Evolutionary conservation across 805 yeast species (phyloP), one percentile per base, ranked within the genome.

Genomic region (Saccharomycopsis fibuligera): DNA sequence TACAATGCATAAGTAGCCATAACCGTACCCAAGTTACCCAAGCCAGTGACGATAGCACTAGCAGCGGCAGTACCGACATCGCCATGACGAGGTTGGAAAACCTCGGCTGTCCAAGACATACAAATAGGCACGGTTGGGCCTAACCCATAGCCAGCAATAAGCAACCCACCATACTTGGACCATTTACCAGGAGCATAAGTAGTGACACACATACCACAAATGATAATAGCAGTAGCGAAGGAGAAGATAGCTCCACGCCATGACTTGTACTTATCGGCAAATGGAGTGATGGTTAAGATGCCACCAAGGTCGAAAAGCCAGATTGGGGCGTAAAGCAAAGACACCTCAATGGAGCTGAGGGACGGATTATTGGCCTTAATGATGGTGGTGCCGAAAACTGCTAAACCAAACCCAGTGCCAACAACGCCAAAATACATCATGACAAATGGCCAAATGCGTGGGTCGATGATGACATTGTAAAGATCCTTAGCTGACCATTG

Each of bases 381-480:
- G 56, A 87, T 76, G 6, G 91, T 80, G 3, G 95, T 81, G 4
- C 90, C 96, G 64, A 83, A 87, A 19, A 83, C 91, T 29, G 89
- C 89, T 43, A 87, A 68, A 29, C 95, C 96, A 59, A 75, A 81
- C 1, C 96, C 96, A n/a, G 87, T 79, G 41, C 96, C 96, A 23
- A 87, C 96, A 19, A 85, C 95, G 17, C 96, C 96, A 62, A 87
- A 88, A 66, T 87, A 87, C 96, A 87, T 87, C 66, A 87, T 70
- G 40, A 86, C 69, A 51, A 88, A 64, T 1, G 95, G 93, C 90
- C 90, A 86, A 37, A 83, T 70, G 55, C 93, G 72, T 40, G 73
- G 59, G 60, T 88, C 96, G 29, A 69, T 57, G 21, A 85, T 55
- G 36, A 87, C 74, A 6, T 61, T 62, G 37, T 64, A 57, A 27